These are phyloP conservation scores for Mycosphaerella sp. DNA, from an alignment of 2,329 filamentous ascomycete genomes.

Conservation along the genomic window DNA sequence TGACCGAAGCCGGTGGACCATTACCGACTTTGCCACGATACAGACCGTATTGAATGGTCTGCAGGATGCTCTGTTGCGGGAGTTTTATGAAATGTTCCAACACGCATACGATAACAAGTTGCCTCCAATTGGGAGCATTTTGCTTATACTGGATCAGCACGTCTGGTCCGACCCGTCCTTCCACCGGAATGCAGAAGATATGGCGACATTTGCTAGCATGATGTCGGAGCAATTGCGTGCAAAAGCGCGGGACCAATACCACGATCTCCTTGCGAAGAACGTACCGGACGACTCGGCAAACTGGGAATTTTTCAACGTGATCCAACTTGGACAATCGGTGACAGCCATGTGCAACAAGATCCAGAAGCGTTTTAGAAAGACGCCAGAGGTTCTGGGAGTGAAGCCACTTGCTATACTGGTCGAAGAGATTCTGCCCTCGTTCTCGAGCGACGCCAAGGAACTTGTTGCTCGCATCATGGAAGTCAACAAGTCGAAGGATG, in stretches of 20 bases:
- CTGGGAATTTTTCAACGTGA: constrained; percentile 88
- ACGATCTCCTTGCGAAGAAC: constrained; percentile 68
- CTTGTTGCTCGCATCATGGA: constrained; percentile 76
- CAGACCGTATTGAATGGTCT: constrained; percentile 67
- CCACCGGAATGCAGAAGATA: constrained; percentile 61
- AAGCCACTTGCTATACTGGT: constrained; percentile 66
- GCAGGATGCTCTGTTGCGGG: constrained; percentile 75
- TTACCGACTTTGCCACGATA: constrained; percentile 52
- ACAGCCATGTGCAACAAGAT: constrained; percentile 82
- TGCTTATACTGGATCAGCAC: constrained; percentile 76
- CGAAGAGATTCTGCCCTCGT: constrained; percentile 77
- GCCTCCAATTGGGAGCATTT: constrained; percentile 69
- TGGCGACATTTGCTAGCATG: constrained; percentile 64
- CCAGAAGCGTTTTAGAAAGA: constrained; percentile 84
- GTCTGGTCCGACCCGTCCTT: constrained; percentile 75
- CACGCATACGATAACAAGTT: constrained; percentile 86
- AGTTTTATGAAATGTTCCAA: constrained; percentile 81
- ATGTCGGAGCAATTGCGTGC: constrained; percentile 66
- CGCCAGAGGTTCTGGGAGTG: constrained; percentile 77
- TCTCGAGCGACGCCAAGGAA: constrained; percentile 81
- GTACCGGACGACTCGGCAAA: constrained; percentile 73
- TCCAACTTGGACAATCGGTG: constrained; percentile 79
- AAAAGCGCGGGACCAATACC: constrained; percentile 73
- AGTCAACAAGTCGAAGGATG: constrained; percentile 59
- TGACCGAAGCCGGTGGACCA: constrained; percentile 47